Evolutionary conservation across 495 filamentous ascomycete species (phyloP).

Genomic region (Tuber brumale): DNA sequence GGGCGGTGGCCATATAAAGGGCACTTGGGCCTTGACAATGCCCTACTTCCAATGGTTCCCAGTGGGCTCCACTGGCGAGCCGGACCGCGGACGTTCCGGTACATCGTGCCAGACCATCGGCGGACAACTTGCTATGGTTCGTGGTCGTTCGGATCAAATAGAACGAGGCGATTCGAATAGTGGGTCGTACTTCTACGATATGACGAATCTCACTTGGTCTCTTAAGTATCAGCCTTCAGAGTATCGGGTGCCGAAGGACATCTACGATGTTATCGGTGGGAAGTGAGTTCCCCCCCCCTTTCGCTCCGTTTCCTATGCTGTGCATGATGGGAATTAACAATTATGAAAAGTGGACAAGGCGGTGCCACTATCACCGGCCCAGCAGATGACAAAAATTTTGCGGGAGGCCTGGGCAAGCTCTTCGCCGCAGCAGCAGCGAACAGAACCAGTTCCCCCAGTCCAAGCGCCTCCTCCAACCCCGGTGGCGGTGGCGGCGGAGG

Average conservation of each 20-base stretch:
- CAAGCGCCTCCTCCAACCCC: not conserved
- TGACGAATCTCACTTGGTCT: not conserved
- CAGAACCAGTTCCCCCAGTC: not conserved
- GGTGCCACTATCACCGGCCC: constrained; percentile 9
- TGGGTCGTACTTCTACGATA: not conserved
- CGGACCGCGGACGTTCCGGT: not conserved
- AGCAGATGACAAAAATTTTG: constrained; percentile 6
- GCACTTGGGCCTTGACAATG: not conserved
- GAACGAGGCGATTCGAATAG: not conserved
- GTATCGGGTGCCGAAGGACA: constrained; percentile 16
- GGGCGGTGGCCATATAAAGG: not conserved
- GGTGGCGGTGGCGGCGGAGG: not conserved
- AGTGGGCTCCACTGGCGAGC: not conserved
- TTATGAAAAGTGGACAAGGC: constrained; percentile 13
- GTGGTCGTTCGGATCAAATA: not conserved
- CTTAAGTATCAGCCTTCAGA: not conserved
- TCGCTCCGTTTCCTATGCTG: not conserved
- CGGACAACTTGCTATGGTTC: not conserved
- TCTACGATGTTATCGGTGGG: constrained; percentile 21
- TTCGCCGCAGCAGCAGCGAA: constrained; percentile 9
- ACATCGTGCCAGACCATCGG: not conserved
- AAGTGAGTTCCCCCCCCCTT: constrained; percentile 8
- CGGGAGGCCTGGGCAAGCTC: not conserved
- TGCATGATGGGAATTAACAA: constrained; percentile 2
- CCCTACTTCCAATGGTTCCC: not conserved